Evolutionary conservation across 2,329 filamentous ascomycete genomes (phyloP).

Genomic region (Trichoderma endophyticum): DNA sequence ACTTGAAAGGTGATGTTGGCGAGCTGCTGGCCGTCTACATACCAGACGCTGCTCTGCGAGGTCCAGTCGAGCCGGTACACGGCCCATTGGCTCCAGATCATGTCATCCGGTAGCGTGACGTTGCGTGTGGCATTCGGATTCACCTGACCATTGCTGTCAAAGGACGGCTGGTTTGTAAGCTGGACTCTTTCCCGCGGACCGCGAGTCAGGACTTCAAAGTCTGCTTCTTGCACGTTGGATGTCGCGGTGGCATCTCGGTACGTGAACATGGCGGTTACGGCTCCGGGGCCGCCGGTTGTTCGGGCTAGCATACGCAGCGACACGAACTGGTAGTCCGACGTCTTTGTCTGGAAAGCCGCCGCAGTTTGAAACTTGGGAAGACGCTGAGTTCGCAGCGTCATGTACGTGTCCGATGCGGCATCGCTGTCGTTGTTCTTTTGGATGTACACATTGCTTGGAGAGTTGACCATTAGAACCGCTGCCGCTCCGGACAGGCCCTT

Average conservation of each 20-base stretch:
- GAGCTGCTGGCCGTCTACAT: conserved; percentile 48
- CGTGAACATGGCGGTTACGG: conserved; percentile 53
- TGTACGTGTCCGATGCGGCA: conserved; percentile 38
- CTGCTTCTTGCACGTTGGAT: conserved; percentile 46
- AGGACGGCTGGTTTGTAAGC: conserved; percentile 60
- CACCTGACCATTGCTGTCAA: conserved; percentile 42
- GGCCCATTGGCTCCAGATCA: conserved; percentile 54
- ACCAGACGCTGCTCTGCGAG: conserved; percentile 52
- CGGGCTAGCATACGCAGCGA: conserved; percentile 50
- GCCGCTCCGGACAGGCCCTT: conserved; percentile 28
- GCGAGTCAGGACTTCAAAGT: conserved; percentile 51
- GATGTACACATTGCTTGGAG: conserved; percentile 46
- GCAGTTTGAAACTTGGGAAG: conserved; percentile 44
- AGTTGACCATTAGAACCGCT: conserved; percentile 39
- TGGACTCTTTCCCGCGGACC: conserved; percentile 44
- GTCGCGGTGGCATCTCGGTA: conserved; percentile 40
- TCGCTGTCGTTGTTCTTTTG: conserved; percentile 39
- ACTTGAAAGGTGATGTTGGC: conserved; percentile 54
- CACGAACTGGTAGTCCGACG: conserved; percentile 29
- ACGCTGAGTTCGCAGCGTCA: conserved; percentile 48
- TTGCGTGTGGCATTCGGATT: conserved; percentile 47
- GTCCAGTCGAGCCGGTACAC: conserved; percentile 61
- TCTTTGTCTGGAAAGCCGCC: conserved; percentile 44
- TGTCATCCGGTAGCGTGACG: conserved; percentile 42
- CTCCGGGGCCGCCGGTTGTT: conserved; percentile 46